Evolutionary conservation across 1,139 yeast genomes (phyloP).

Genomic region (Entelexis sorbosivorans): DNA sequence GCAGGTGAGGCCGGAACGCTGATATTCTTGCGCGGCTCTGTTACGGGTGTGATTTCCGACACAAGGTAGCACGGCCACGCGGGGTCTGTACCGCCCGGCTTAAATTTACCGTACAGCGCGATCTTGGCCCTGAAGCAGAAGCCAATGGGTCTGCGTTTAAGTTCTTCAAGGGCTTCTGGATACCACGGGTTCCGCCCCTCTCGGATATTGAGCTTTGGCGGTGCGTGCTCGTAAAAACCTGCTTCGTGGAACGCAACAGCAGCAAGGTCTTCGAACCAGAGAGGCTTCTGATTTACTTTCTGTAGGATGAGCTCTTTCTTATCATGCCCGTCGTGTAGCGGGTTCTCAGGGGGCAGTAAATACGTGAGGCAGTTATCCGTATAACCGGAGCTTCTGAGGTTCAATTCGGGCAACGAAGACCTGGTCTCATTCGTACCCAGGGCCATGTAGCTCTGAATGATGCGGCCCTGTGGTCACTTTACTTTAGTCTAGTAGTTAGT

Average conservation of each 20-base stretch:
- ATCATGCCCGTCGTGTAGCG: background rate
- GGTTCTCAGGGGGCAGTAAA: background rate
- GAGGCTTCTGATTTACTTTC: background rate
- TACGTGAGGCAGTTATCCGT: background rate
- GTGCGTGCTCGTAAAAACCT: background rate
- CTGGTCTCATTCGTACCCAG: no score
- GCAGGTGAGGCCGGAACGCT: no score
- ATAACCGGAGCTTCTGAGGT: background rate
- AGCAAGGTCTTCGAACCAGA: background rate
- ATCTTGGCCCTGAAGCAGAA: background rate
- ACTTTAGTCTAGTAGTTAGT: no score
- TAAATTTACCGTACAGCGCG: background rate
- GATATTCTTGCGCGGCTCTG: background rate
- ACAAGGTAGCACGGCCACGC: background rate
- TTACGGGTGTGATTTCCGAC: background rate
- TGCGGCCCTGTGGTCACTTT: no score
- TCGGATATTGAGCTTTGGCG: background rate
- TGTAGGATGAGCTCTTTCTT: background rate
- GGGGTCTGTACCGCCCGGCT: background rate
- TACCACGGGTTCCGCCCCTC: background rate
- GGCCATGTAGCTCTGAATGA: no score
- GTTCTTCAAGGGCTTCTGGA: background rate
- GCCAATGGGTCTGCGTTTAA: background rate
- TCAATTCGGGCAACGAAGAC: background rate
- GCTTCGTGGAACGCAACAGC: background rate